Conservation (phyloP, 129 eudicot species). For the Tanacetum coccineum region DNA sequence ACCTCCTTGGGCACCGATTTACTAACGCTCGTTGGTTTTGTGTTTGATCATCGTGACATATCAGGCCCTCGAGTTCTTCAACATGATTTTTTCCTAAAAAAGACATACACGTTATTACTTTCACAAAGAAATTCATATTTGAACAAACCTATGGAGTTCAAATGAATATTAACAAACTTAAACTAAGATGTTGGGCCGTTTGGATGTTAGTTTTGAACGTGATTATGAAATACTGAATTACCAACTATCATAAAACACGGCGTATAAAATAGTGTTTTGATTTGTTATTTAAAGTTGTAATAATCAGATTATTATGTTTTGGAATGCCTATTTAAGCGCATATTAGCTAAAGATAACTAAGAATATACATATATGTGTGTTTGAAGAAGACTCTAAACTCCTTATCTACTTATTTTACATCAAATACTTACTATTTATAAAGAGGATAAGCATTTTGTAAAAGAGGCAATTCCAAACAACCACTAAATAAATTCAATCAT, state of each 20-base stretch:
- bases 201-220: not conserved
- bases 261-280: not conserved
- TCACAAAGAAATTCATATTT: not conserved
- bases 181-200: too few relatives aligned
- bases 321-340: too few relatives aligned
- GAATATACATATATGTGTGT: too few relatives aligned
- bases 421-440: too few relatives aligned
- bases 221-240: not conserved
- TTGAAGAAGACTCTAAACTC: too few relatives aligned
- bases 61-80: constrained; percentile 73
- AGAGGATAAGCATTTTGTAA: too few relatives aligned
- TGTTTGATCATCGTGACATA: constrained; percentile 44
- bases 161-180: too few relatives aligned
- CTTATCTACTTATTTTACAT: too few relatives aligned
- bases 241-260: not conserved
- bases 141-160: not conserved
- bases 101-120: not conserved
- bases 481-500: too few relatives aligned
- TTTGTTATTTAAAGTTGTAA: not conserved
- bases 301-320: not conserved
- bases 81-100: constrained; percentile 60
- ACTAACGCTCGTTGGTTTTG: constrained; percentile 51
- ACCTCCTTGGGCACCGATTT: constrained; percentile 84
- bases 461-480: too few relatives aligned
- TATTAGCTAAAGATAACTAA: too few relatives aligned